A percentile compares a stretch with the other conserved stretches of the same genome.
phyloP scores from a whole-genome alignment of 768 basidiomycete genomes.

The Suillus ampliporus region DNA sequence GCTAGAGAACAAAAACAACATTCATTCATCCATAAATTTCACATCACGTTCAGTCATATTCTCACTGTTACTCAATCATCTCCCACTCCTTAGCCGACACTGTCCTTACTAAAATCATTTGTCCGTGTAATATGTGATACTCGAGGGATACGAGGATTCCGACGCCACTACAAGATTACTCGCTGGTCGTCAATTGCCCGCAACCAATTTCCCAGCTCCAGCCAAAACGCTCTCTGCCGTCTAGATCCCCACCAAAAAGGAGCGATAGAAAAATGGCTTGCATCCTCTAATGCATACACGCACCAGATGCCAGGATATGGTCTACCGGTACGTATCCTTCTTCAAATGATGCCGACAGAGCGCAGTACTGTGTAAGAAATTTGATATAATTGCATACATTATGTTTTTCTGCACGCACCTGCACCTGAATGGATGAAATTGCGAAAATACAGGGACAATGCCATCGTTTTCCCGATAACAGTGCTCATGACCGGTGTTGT shows the following conservation, averaged over 20 bases:
- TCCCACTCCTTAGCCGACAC: slow-evolving; percentile 7
- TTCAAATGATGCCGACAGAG: slow-evolving; percentile 16
- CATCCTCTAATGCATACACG: slow-evolving; percentile 40
- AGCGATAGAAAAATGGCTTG: slow-evolving; percentile 46
- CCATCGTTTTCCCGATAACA: slow-evolving; percentile 51
- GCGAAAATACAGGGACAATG: slow-evolving; percentile 54
- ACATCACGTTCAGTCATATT: neutral
- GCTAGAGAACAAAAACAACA: neutral
- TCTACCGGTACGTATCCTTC: slow-evolving; percentile 3
- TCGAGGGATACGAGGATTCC: neutral
- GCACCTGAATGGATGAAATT: slow-evolving; percentile 56
- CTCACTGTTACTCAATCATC: neutral
- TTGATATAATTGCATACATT: slow-evolving; percentile 2
- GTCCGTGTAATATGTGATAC: neutral
- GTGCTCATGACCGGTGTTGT: slow-evolving; percentile 25
- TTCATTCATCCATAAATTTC: neutral
- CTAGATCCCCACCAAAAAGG: slow-evolving; percentile 43
- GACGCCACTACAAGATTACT: neutral
- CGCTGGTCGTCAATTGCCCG: slow-evolving; percentile 34
- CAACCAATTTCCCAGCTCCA: slow-evolving; percentile 44
- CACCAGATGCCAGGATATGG: slow-evolving; percentile 48
- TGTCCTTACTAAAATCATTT: neutral
- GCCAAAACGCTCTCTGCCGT: slow-evolving; percentile 48
- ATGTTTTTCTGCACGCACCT: slow-evolving; percentile 28
- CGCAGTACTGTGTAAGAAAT: slow-evolving; percentile 11